Conservation (phyloP, 306 rosid species). For the Carpinus viminea region DNA sequence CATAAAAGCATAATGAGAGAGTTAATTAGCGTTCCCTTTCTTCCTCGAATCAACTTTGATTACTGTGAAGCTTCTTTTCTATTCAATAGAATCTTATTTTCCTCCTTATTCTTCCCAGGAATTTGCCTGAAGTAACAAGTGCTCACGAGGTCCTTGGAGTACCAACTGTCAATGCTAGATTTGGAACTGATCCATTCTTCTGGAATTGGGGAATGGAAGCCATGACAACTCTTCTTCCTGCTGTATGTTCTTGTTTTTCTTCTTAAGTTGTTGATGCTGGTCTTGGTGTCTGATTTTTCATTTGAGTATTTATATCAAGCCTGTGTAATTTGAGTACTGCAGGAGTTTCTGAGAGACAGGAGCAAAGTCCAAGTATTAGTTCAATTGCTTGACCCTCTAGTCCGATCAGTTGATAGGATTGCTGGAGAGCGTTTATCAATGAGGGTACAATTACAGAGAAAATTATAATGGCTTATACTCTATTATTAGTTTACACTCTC, state of each 20-base stretch:
- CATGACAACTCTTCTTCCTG: conserved; percentile 71
- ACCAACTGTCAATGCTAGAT: conserved; percentile 94
- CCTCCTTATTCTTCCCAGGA: conserved; percentile 41
- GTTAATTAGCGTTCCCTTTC: conserved; percentile 15
- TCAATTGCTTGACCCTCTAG: conserved; percentile 75
- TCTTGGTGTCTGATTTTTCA: not conserved
- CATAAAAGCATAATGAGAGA: not conserved
- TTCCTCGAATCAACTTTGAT: conserved; percentile 14
- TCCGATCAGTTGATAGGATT: conserved; percentile 69
- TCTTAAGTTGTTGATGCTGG: not conserved
- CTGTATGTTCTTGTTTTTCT: conserved; percentile 39
- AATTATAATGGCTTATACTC: not conserved
- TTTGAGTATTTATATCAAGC: not conserved
- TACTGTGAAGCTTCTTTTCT: conserved; percentile 10
- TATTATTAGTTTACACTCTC: not conserved
- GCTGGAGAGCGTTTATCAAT: conserved; percentile 95
- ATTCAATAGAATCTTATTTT: conserved; percentile 12
- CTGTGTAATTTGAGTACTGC: conserved; percentile 24
- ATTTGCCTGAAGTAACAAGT: conserved; percentile 92
- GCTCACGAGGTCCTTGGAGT: conserved; percentile 80
- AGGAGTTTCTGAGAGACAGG: conserved; percentile 85
- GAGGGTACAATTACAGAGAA: conserved; percentile 47
- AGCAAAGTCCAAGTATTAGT: conserved; percentile 73
- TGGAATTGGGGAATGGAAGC: conserved; percentile 98
- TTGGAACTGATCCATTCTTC: conserved; percentile 91